Base-by-base conservation (phyloP, 2,329 filamentous ascomycete genomes). In the Colletotrichum viniferum region DNA sequence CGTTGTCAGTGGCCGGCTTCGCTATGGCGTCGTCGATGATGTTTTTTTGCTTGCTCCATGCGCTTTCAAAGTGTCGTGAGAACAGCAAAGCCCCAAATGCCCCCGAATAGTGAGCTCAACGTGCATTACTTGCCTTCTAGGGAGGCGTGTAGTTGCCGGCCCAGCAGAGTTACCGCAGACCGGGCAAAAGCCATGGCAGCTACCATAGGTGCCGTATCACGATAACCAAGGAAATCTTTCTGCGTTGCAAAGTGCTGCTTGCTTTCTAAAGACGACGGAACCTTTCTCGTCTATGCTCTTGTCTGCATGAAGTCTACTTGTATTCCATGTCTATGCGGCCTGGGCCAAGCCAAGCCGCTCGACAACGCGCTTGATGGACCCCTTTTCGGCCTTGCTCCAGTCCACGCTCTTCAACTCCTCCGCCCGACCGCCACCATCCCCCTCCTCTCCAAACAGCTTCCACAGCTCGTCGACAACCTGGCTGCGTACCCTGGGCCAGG, bases 401-500 rank as follows among this genome's bases (percentile, higher is more conserved):
- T 93, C 90, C 14, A 90, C 84, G 7, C 90, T 85, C 79, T 88
- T 87, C 77, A 92, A 80, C 71, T 82, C 79, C 21, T 79, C 82
- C 10, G 77, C 77, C 28, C 78, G 73, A 12, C 81, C n/a, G 12
- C n/a, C 5, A 21, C 43, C 43, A 21, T 7, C 55, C 4, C 28
- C 61, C 8, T 78, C 77, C 34, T 81, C 81, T 9, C 81, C 81
- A 34, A 85, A 78, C 71, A 89, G 78, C 21, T 82, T 85, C 90
- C 89, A 93, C 38, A 93, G 81, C 82, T 91, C 90, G 78, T 94
- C 92, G 6, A 91, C 88, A 18, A 91, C 91, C 61, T 87, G 82
- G 76, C 84, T 89, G 76, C 92, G 85, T 78, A 97, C 92, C 80
- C 91, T 90, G 7, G 96, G 95, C 88, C 95, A 98, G 1, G 95